These are phyloP conservation scores for Cunninghamia lanceolata DNA, from an alignment of 75 land plant species.

Conservation along the genomic window DNA sequence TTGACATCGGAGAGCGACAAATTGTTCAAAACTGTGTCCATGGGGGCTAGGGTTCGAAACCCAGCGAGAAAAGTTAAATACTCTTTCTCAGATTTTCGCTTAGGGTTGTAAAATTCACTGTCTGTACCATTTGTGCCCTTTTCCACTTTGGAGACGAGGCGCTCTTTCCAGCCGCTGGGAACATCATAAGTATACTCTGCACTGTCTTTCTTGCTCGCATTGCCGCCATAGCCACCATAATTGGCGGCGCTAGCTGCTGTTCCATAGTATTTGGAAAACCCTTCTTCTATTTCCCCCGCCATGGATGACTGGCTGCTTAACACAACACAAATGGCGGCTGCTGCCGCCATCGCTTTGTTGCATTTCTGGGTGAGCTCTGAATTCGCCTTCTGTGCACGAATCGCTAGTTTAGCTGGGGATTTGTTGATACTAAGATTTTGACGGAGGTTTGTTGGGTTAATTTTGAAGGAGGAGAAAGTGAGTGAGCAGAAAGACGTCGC, in stretches of 20 bases:
- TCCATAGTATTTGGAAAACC: constrained; percentile 69
- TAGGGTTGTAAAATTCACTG: constrained; percentile 96
- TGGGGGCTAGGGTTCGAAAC: constrained; percentile 69
- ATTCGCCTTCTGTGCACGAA: background rate
- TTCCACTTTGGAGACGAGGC: constrained; percentile 89
- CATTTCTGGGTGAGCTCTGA: background rate
- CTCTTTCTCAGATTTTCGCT: constrained; percentile 66
- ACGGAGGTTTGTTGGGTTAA: background rate
- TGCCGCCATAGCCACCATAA: constrained; percentile 90
- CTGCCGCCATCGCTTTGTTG: constrained; percentile 38
- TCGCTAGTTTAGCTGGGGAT: background rate
- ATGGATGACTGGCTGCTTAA: constrained; percentile 28
- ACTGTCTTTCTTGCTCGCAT: constrained; percentile 75
- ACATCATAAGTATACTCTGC: constrained; percentile 94
- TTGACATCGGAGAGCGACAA: constrained; percentile 85
- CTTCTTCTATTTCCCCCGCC: constrained; percentile 17
- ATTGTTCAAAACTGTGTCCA: constrained; percentile 73
- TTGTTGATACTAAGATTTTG: background rate
- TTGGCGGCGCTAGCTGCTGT: constrained; percentile 98
- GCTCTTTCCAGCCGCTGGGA: constrained; percentile 95
- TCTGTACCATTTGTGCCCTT: constrained; percentile 99
- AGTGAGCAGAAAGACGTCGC: background rate
- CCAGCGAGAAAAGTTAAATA: constrained; percentile 90
- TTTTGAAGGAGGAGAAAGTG: background rate
- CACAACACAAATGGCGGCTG: constrained; percentile 22